A percentile compares a stretch with the other conserved stretches of the same genome.
These are phyloP conservation scores for Hanseniaspora mollemarum DNA, from an alignment of 805 yeast genomes.

Conservation along the genomic window DNA sequence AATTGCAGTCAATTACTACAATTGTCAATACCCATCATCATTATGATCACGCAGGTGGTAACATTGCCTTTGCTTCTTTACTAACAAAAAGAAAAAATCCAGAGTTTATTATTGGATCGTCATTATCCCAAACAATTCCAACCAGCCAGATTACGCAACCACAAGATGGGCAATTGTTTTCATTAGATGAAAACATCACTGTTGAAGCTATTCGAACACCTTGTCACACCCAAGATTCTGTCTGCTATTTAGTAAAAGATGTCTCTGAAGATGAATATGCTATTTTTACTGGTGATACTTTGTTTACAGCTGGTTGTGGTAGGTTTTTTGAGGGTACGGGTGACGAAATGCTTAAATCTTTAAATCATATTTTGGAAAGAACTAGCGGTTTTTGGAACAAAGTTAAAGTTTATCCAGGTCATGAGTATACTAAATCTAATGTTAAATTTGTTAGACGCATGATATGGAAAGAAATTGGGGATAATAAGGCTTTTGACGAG, in stretches of 20 bases:
- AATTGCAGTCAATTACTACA: slow-evolving; percentile 45
- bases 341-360: slow-evolving; percentile 61
- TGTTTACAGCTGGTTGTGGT: slow-evolving; percentile 92
- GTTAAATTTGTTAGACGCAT: slow-evolving; percentile 64
- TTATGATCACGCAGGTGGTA: slow-evolving; percentile 89
- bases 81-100: slow-evolving; percentile 40
- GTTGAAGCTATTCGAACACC: slow-evolving; percentile 87
- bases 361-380: slow-evolving; percentile 45
- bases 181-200: slow-evolving; percentile 51
- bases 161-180: slow-evolving; percentile 45
- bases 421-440: slow-evolving; percentile 82
- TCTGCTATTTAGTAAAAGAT: slow-evolving; percentile 64
- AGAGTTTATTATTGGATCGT: slow-evolving; percentile 59
- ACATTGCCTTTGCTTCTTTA: slow-evolving; percentile 30
- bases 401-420: slow-evolving; percentile 78
- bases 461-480: slow-evolving; percentile 34
- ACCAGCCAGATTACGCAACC: slow-evolving; percentile 40
- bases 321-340: slow-evolving; percentile 90
- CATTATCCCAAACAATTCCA: slow-evolving; percentile 38
- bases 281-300: slow-evolving; percentile 91
- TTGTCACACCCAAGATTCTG: slow-evolving; percentile 94
- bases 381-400: slow-evolving; percentile 36
- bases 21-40: slow-evolving; percentile 96
- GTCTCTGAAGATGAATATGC: slow-evolving; percentile 56
- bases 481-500: slow-evolving; percentile 37